Evolutionary conservation across 2,329 filamentous ascomycete genomes (phyloP).

Genomic region (Passalora sequoiae): DNA sequence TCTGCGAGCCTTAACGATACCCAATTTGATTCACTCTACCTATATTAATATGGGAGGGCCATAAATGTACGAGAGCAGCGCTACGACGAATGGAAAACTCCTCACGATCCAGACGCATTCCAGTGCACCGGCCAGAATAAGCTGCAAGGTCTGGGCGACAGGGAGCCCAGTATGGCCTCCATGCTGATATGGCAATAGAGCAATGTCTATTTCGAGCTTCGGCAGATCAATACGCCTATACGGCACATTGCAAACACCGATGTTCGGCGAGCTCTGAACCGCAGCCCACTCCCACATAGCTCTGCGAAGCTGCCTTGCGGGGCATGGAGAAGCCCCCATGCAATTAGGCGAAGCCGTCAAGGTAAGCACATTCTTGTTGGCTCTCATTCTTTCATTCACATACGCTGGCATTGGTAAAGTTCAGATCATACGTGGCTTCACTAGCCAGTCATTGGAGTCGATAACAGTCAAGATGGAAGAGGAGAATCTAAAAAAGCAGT

Average conservation of each 20-base stretch:
- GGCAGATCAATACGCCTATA: too few relatives aligned
- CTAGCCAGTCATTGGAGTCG: not conserved
- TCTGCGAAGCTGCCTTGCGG: too few relatives aligned
- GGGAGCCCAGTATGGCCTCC: too few relatives aligned
- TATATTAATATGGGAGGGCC: not conserved
- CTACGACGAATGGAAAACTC: not conserved
- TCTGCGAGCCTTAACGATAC: constrained; percentile 14
- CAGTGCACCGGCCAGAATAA: not conserved
- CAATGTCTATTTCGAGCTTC: too few relatives aligned
- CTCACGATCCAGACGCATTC: not conserved
- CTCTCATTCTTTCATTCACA: constrained; percentile 6
- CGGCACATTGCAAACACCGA: not conserved
- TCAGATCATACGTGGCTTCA: not conserved
- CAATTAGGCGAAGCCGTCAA: constrained; percentile 6
- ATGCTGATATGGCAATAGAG: too few relatives aligned
- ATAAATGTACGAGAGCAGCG: not conserved
- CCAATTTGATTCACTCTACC: not conserved
- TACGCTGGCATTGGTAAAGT: constrained; percentile 15
- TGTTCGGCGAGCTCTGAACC: constrained; percentile 14
- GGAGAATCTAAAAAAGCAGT: constrained; percentile 34
- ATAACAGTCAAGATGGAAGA: constrained; percentile 31
- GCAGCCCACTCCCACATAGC: constrained; percentile 6
- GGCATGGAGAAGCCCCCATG: constrained; percentile 13
- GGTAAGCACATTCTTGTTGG: constrained; percentile 16
- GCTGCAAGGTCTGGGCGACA: too few relatives aligned